phyloP scores from a whole-genome alignment of 768 basidiomycete species.

The Mycena metata region DNA sequence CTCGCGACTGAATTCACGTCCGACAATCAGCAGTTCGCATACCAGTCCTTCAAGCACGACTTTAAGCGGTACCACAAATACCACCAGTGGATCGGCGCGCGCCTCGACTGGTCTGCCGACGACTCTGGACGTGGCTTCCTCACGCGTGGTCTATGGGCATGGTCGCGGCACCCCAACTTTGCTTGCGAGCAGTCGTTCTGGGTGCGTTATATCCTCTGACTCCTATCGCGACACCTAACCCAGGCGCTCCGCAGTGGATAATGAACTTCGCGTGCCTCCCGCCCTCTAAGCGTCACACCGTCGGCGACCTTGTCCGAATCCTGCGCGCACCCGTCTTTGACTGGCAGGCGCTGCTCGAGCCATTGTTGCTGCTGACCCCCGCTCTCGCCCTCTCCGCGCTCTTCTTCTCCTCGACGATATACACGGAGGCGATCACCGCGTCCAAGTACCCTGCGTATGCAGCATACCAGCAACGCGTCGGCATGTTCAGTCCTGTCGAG shows the following conservation, averaged over 20 bases:
- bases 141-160: constrained; percentile 88
- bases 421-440: constrained; percentile 84
- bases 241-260: constrained; percentile 62
- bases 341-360: constrained; percentile 14
- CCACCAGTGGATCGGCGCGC: constrained; percentile 75
- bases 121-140: constrained; percentile 87
- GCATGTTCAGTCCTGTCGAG: constrained; percentile 74
- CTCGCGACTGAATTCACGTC: constrained; percentile 83
- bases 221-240: constrained; percentile 4
- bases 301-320: constrained; percentile 41
- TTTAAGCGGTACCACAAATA: constrained; percentile 56
- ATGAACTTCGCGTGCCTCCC: constrained; percentile 77
- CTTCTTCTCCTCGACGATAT: constrained; percentile 82
- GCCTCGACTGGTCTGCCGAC: constrained; percentile 73
- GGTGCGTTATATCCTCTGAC: constrained; percentile 58
- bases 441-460: constrained; percentile 82
- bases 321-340: constrained; percentile 24
- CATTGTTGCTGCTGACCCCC: constrained; percentile 56
- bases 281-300: constrained; percentile 45
- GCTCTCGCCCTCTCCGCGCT: constrained; percentile 74
- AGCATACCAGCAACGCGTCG: constrained; percentile 83
- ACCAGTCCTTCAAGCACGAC: constrained; percentile 81
- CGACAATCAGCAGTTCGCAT: constrained; percentile 94
- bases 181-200: constrained; percentile 91
- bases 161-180: constrained; percentile 93